Conservation (phyloP, 345 rosid genomes). For the Salix purpurea region DNA sequence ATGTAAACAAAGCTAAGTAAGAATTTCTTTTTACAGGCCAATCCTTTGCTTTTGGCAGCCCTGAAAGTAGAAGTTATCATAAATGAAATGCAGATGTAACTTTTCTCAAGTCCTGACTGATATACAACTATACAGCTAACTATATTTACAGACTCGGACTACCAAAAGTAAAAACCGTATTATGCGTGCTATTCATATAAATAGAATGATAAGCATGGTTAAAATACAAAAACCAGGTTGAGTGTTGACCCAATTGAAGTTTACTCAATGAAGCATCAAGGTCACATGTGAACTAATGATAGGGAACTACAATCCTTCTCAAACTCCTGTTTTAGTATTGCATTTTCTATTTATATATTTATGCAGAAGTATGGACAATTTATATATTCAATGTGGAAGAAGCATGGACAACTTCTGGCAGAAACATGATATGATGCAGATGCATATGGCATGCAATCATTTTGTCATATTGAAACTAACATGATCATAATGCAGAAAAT, state of each 20-base stretch:
- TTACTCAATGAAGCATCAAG: background rate
- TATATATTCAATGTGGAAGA: background rate
- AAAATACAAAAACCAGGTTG: background rate
- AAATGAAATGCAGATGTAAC: background rate
- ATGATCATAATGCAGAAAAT: slow-evolving; percentile 9
- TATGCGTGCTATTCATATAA: background rate
- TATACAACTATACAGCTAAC: background rate
- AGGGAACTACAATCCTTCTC: background rate
- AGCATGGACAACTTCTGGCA: background rate
- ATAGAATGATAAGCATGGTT: background rate
- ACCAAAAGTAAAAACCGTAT: background rate
- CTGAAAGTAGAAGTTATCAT: background rate
- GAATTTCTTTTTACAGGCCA: background rate
- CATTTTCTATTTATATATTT: background rate
- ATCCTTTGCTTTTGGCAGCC: background rate
- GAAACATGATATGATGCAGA: background rate
- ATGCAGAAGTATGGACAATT: background rate
- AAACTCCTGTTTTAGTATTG: background rate
- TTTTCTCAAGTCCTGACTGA: background rate
- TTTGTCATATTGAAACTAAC: background rate
- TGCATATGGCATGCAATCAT: background rate
- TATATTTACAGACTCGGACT: background rate
- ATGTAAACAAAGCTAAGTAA: slow-evolving; percentile 19
- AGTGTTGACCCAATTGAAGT: background rate
- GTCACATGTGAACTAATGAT: background rate